Conservation (phyloP, 257 asterid genomes). For the Asclepias syriaca region DNA sequence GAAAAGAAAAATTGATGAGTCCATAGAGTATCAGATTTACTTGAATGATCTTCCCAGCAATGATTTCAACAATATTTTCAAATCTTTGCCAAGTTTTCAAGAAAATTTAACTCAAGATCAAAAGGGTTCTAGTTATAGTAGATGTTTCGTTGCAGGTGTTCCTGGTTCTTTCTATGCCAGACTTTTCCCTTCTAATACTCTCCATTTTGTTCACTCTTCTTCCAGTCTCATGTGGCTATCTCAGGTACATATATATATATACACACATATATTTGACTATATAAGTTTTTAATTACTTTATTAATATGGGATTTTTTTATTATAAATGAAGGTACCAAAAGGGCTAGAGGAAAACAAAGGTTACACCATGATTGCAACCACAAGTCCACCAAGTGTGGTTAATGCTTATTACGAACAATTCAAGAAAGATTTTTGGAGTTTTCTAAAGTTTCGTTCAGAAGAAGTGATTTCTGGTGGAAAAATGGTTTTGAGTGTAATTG, state of each 20-base stretch:
- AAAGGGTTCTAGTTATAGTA: conserved; percentile 20
- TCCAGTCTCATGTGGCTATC: conserved; percentile 72
- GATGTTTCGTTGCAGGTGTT: conserved; percentile 42
- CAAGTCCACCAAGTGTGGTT: conserved; percentile 39
- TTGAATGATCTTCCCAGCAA: conserved; percentile 65
- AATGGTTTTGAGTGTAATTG: conserved; percentile 58
- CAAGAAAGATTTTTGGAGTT: conserved; percentile 37
- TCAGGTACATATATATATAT: conserved; percentile 18
- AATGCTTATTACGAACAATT: conserved; percentile 48
- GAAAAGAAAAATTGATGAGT: not conserved
- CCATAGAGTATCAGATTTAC: conserved; percentile 42
- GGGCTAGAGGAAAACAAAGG: conserved; percentile 27
- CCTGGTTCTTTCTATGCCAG: conserved; percentile 58
- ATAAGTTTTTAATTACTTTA: too few relatives aligned
- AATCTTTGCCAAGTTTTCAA: conserved; percentile 32
- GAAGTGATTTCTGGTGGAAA: conserved; percentile 47
- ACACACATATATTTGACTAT: too few relatives aligned
- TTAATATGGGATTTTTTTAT: too few relatives aligned
- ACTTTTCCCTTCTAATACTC: conserved; percentile 40
- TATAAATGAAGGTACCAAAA: not conserved
- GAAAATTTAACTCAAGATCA: conserved; percentile 20
- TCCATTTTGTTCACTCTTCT: conserved; percentile 69
- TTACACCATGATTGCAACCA: conserved; percentile 32
- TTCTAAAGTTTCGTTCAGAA: conserved; percentile 44
- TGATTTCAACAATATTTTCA: conserved; percentile 59